Evolutionary conservation across 371 early-diverging fungal genomes (phyloP), one percentile per base, ranked within the genome.

Genomic region (Choanephora cucurbitarum): DNA sequence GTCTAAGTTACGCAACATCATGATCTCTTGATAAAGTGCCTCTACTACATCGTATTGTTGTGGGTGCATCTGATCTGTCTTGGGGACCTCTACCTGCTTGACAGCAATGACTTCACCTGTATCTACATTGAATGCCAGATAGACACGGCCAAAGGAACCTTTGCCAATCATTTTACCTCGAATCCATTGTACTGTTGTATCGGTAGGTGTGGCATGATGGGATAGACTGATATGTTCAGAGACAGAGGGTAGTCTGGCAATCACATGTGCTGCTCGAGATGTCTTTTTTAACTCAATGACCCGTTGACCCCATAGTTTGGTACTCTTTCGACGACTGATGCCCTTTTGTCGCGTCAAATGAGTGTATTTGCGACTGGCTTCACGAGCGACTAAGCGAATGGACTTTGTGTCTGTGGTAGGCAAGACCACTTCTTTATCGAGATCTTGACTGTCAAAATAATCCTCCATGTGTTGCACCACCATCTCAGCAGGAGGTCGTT

Each of bases 131-230:
- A 92, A 77, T 0, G 91, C 97, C 61, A 87, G 83, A 61, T 88
- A 94, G 19, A 99, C 99, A 46, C 88, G 84, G 0, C 98, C 98
- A 67, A 94, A 99, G 6, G 95, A 92, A 0, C 99, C 99, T 63
- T 92, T 88, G 14, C 99, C 99, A 60, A 99, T 95, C 60, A 92
- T 66, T 61, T 81, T 79, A 47, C 97, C 97, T 54, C 85, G 88
- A 46, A 87, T 82, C 90, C 94, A 96, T 57, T 80, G 84, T 32
- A 71, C 67, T 8, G 55, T 68, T 58, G 58, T 14, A 57, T n/a
- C 28, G 45, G 59, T 11, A 54, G 37, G 37, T 14, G 53, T 1
- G 43, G 44, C 57, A 53, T 60, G 19, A 51, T 66, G 18, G 55
- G 46, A 58, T 2, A 64, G 22, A 23, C 31, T 44, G 21, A 58